Base-by-base conservation (phyloP, 352 stramenopile species). In the Pythium phragmiticola region DNA sequence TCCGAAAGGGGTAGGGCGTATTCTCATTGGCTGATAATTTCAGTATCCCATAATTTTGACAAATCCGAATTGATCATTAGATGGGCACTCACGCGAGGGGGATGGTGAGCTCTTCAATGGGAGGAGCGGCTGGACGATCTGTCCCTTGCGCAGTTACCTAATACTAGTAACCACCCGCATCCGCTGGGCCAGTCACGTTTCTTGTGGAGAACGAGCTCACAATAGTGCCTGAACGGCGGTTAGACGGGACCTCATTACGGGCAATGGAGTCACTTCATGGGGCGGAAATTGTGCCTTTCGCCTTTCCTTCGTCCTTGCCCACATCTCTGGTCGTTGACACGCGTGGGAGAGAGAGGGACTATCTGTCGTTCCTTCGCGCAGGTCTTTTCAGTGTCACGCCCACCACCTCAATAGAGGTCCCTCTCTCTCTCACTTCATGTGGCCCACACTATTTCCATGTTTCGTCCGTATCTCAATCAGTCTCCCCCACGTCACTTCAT, bases 281-380 rank as follows among this genome's bases (percentile, higher is more conserved):
- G 39, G 39, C 39, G 39, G 39, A 21, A 17, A 14, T n/a, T 5
- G 37, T 16, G 37, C 14, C 11, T 30, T 30, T 30, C 26, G 37
- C 14, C 11, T 30, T 30, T 30, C 26, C 26, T 46, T 21, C 39
- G 3, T 21, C 39, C 37, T 4, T 17, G 39, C 39, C 39, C 39
- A 19, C 39, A 46, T 46, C 39, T 46, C n/a, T 42, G 16, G 33
- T 56, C 49, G 49, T 56, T 56, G 49, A 42, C 49, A 56, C 49
- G 49, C 33, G 21, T 45, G 49, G 49, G 30, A 56, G 49, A 56
- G 49, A 56, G 48, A 39, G 30, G 49, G 11, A 19, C 46, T 13
- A 41, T 41, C 26, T 13, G 48, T 46, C 39, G 39, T 46, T 21
- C 39, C 17, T 5, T 46, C 17, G 39, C 16, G 12, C 39, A 1